Evolutionary conservation across 2,329 filamentous ascomycete species (phyloP).

Genomic region (Gnomoniopsis smithogilvyi): DNA sequence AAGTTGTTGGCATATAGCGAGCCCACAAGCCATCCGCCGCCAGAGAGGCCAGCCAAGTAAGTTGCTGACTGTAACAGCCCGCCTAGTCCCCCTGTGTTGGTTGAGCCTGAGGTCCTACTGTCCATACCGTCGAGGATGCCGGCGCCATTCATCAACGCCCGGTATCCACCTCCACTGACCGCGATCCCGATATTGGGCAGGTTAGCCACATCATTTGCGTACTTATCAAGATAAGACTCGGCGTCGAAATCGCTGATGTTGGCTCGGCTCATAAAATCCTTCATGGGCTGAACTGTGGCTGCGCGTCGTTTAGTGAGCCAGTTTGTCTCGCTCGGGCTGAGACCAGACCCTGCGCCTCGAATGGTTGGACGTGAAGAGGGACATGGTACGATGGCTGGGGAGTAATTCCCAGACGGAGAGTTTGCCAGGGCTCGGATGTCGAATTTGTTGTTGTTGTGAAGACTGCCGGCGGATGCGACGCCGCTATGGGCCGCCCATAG

Average conservation of each 20-base stretch:
- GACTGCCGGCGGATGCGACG: not conserved
- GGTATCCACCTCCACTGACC: constrained; percentile 79
- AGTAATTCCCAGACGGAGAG: constrained; percentile 59
- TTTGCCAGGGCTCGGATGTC: constrained; percentile 33
- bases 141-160: constrained; percentile 81
- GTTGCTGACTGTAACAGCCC: constrained; percentile 79
- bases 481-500: not conserved
- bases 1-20: constrained; percentile 84
- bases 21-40: constrained; percentile 82
- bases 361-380: constrained; percentile 67
- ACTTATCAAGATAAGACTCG: constrained; percentile 63
- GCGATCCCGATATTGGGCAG: constrained; percentile 67
- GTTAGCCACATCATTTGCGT: constrained; percentile 57
- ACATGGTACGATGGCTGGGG: constrained; percentile 65
- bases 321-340: constrained; percentile 67
- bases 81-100: constrained; percentile 65
- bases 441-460: constrained; percentile 1
- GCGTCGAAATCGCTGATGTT: constrained; percentile 78
- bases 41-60: constrained; percentile 77
- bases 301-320: constrained; percentile 73
- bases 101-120: constrained; percentile 62
- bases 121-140: constrained; percentile 80
- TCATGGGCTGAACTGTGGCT: constrained; percentile 73
- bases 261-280: constrained; percentile 66
- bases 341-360: constrained; percentile 50